Base-by-base conservation (phyloP, 179 eudicot genomes). In the Heliamphora pulchella region DNA sequence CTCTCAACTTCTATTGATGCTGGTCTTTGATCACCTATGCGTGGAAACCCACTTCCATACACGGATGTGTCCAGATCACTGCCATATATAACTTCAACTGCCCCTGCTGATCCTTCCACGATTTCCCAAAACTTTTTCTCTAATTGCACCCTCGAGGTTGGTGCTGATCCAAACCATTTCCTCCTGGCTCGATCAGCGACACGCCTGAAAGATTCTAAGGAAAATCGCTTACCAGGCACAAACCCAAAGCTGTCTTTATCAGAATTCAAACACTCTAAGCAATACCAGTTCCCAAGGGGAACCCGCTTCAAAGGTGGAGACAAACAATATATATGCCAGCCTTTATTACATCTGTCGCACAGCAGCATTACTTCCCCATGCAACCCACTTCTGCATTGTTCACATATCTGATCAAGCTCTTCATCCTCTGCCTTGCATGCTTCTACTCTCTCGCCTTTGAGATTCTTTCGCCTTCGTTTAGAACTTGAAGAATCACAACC, bases 81-180 rank as follows among this genome's bases (percentile, higher is more conserved):
- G 70, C 99, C 99, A 89, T 96, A 96, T 94, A 86, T 92, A 79
- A 96, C 99, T 83, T 93, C 97, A 78, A 96, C 96, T 85, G 90
- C 94, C 44, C 98, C 99, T 43, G 87, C 87, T 66, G 92, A 89
- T 70, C 99, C 99, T 84, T 91, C 97, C 55, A 96, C 97, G 81
- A 96, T 94, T 86, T 96, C 98, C 99, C 99, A 96, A 85, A 96
- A 96, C 89, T 92, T 96, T 82, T 94, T 96, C 82, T 96, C 99
- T 76, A 96, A 53, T 79, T 91, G 96, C 80, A 84, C 83, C 68
- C 91, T 89, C 22, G 98, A 91, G 62, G 89, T 84, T 78, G 90
- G 71, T 58, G 88, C 81, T 73, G 94, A 83, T 15, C 99, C 99
- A 84, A 94, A 92, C 99, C 99, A 96, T 85, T 90, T 96, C 87